Evolutionary conservation across 2,329 filamentous ascomycete species (phyloP).

Genomic region (Fusarium graminum): DNA sequence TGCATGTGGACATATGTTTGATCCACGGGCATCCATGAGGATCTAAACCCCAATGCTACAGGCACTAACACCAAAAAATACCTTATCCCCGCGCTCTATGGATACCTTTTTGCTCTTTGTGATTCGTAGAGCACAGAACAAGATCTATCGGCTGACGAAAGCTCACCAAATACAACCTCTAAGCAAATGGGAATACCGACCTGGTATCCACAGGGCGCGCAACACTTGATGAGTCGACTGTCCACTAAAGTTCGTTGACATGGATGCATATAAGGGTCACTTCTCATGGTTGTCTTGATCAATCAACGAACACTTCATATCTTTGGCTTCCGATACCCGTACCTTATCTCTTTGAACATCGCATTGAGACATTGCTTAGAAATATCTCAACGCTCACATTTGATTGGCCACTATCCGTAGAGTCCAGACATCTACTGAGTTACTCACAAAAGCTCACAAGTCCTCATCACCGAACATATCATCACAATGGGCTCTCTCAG

Average conservation of each 20-base stretch:
- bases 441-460: neutral
- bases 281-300: too few relatives aligned
- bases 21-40: neutral
- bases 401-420: too few relatives aligned
- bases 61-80: neutral
- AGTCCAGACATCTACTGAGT: neutral
- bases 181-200: neutral
- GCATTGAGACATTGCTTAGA: neutral
- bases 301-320: too few relatives aligned
- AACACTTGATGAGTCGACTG: neutral
- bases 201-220: neutral
- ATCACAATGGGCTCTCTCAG: conserved; percentile 58
- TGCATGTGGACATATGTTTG: neutral
- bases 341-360: too few relatives aligned
- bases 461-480: neutral
- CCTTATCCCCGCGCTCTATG: neutral
- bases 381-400: neutral
- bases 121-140: neutral
- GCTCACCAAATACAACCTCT: neutral
- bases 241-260: neutral
- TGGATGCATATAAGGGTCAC: neutral
- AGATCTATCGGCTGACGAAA: neutral
- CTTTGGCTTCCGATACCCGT: too few relatives aligned
- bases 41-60: neutral
- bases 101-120: neutral